Base-by-base conservation (phyloP, 495 filamentous ascomycete species). In the Penicillium turbatum region DNA sequence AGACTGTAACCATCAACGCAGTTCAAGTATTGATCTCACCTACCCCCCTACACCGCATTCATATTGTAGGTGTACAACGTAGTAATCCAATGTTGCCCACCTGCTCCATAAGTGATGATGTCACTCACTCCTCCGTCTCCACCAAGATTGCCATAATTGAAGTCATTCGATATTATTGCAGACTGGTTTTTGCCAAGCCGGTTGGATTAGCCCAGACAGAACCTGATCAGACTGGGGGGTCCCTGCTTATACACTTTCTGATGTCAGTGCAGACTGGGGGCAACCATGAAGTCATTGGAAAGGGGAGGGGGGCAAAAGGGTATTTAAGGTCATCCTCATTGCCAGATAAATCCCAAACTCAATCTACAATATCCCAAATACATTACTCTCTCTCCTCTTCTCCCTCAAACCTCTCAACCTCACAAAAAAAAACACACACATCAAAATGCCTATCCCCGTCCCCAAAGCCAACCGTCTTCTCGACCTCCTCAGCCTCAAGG, bases 401-500 rank as follows among this genome's bases (percentile, higher is more conserved):
- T 16, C 24, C 29, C 21, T 29, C 19, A 36, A 30, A 17, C n/a
- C 26, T 11, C 5, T 13, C 37, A n/a, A n/a, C n/a, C n/a, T n/a
- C n/a, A n/a, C n/a, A n/a, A n/a, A n/a, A n/a, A n/a, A n/a, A n/a
- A n/a, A n/a, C n/a, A 37, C 32, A 30, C 8, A 46, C n/a, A 43
- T 27, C 61, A 69, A 50, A 31, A 72, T 76, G 71, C 81, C 82
- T 66, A 79, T 84, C 67, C 59, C 65, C 53, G 68, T 86, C 57
- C 83, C 85, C 63, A 64, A 80, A 57, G 69, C 78, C 66, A 71
- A 81, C 7, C 73, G 69, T 59, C 74, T 89, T 55, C 63, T 73
- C 59, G 85, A 89, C 68, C 77, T 86, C 65, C 73, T 89, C 66
- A 81, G 77, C 77, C 77, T 89, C 31, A 88, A 88, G 71, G 84